Evolutionary conservation across 345 rosid species (phyloP), one percentile per base, ranked within the genome.

Genomic region (Eucalyptus virginea): DNA sequence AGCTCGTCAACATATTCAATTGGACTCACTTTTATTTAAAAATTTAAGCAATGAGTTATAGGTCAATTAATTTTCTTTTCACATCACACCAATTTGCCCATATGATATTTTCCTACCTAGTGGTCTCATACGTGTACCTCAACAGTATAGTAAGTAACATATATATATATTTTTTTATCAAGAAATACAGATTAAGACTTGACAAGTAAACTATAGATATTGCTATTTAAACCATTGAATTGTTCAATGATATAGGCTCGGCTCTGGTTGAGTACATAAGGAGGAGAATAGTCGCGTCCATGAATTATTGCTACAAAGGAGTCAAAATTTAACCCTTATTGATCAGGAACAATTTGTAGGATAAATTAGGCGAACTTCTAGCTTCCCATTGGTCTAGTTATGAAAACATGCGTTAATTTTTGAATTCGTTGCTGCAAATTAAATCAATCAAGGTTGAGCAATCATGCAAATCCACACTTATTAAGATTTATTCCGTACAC

Each of bases 1-100:
- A 65, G 4, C 9, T 14, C 5, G 19, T 30, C 18, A 65, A n/a
- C 9, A 65, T 65, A 65, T 30, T 60, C 7, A 11, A 28, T 60
- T 5, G 3, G 16, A n/a, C 2, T 8, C 6, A 65, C 3, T 2
- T 34, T 34, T 3, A 34, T 4, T 69, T 0, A 34, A 69, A 69
- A 69, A 11, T 19, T 9, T 32, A 9, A 17, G 1, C 0, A 11
- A 34, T 69, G 2, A 69, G 6, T 69, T 32, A 69, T 69, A 69
- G 23, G 24, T 3, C 5, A 9, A 34, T 17, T 34, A 69, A 5
- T 23, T 56, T 24, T 56, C 62, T 24, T 24, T 56, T 56, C 13
- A 24, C 62, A 9, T 56, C 62, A 56, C 62, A 24, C 28, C 62
- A 9, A 26, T 9, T 24, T 23, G 11, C 13, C 26, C 13, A 24